Base-by-base conservation (phyloP, 495 filamentous ascomycete genomes). In the Aspergillus leporis region DNA sequence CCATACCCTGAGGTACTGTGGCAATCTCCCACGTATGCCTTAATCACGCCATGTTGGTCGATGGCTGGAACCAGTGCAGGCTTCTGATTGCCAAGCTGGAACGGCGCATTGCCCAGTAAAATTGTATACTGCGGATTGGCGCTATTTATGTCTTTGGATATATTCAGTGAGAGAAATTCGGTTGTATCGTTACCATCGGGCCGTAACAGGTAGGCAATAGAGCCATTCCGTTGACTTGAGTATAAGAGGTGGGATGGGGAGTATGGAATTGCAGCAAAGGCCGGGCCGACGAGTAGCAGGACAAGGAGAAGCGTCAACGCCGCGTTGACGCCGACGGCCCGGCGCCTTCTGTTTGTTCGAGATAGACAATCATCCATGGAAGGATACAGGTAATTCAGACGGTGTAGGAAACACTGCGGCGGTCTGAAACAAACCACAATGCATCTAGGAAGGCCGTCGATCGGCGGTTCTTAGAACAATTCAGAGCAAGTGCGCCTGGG, bases 11-110 rank as follows among this genome's bases (percentile, higher is more conserved):
- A 73, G 40, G 70, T 61, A 4, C 70, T 69, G 23, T 69, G 67
- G 68, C 92, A 96, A 54, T 86, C 76, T 6, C 92, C 92, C 0
- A 86, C 72, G 52, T 90, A 86, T 9, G 92, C 83, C 23, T 81
- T 82, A 47, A 96, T 82, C 19, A 82, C 78, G 8, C 90, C 91
- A 61, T 81, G 74, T 40, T 81, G 70, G 43, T 89, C 83, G 28
- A 93, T 76, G 0, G 82, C 77, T 0, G 92, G 83, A 13, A 83
- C 79, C 58, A 87, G 92, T 4, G 87, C 78, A 1, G 75, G 74
- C 3, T 56, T 61, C 13, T 69, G 68, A 25, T 66, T 63, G 34
- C 70, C 66, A 45, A 72, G 63, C 13, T 87, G 66, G 70, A 95
- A 94, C 1, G 92, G 90, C 5, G 90, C 77, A n/a, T 74, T 67